These are phyloP conservation scores for Torulaspora quercuum DNA, from an alignment of 805 yeast species.

Conservation along the genomic window DNA sequence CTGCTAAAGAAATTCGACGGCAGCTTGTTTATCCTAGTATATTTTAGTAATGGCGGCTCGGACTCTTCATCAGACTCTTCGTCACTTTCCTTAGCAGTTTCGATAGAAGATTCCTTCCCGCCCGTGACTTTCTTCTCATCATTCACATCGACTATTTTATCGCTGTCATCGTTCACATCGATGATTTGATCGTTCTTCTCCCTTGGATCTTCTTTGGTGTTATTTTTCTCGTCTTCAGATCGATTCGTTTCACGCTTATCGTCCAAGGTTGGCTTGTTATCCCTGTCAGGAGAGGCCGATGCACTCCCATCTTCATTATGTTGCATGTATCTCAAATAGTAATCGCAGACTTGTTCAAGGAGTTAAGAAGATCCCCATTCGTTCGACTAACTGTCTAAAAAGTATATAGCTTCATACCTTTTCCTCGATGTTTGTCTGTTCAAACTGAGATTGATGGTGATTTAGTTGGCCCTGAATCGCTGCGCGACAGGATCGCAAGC, in stretches of 20 bases:
- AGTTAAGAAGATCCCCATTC: too few relatives aligned
- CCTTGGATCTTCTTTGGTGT: background rate
- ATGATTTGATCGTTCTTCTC: background rate
- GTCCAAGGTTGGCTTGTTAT: background rate
- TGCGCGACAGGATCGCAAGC: too few relatives aligned
- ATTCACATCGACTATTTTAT: conserved; percentile 20
- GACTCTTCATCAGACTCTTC: conserved; percentile 45
- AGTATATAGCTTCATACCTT: too few relatives aligned
- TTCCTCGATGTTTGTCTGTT: too few relatives aligned
- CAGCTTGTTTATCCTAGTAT: conserved; percentile 62
- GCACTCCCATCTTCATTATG: conserved; percentile 1
- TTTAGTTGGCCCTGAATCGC: too few relatives aligned
- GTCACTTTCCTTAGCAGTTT: conserved; percentile 25
- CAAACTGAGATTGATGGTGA: too few relatives aligned
- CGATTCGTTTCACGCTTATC: background rate
- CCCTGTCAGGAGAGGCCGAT: background rate
- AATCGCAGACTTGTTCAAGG: too few relatives aligned
- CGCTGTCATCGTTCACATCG: conserved; percentile 18
- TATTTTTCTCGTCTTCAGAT: background rate
- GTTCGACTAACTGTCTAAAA: too few relatives aligned
- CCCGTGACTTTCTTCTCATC: too few relatives aligned
- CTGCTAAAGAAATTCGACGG: conserved; percentile 67
- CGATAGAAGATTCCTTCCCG: too few relatives aligned
- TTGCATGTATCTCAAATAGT: too few relatives aligned
- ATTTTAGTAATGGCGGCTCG: conserved; percentile 71